A percentile compares a stretch with the other conserved stretches of the same genome.
phyloP scores from a whole-genome alignment of 495 filamentous ascomycete species.

The Penicillium robsamsonii region DNA sequence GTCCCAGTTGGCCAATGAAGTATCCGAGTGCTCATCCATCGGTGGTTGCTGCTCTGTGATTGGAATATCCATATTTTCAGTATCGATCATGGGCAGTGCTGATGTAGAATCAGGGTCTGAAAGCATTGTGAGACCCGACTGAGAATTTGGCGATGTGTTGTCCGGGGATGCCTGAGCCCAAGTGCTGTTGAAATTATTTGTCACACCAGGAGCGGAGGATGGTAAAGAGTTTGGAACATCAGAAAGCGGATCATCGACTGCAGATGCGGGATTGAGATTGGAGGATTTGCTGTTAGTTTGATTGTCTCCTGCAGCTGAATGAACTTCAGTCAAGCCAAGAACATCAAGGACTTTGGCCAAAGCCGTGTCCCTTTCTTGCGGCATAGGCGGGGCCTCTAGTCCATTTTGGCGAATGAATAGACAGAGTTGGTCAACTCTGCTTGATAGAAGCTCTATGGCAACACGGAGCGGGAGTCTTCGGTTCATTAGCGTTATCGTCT shows the following conservation, averaged over 20 bases:
- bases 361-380: constrained; percentile 14
- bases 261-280: not conserved
- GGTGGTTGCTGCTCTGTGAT: not conserved
- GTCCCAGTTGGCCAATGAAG: not conserved
- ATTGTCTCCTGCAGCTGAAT: not conserved
- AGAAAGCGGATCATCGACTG: not conserved
- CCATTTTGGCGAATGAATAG: constrained; percentile 22
- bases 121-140: not conserved
- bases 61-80: not conserved
- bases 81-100: not conserved
- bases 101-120: not conserved
- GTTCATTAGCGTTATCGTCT: not conserved
- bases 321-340: constrained; percentile 7
- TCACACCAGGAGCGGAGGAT: not conserved
- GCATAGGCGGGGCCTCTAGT: constrained; percentile 16
- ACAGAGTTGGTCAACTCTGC: constrained; percentile 21
- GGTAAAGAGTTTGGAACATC: not conserved
- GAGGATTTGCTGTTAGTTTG: not conserved
- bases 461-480: constrained; percentile 20
- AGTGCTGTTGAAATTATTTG: not conserved
- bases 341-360: constrained; percentile 16
- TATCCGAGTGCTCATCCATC: not conserved
- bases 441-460: constrained; percentile 22
- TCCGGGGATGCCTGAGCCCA: not conserved
- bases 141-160: not conserved